Percentiles rank a stretch among this genome's conserved stretches.
Evolutionary conservation across 1,139 yeast species (phyloP).

Genomic region (Groenewaldozyma auringiensis): DNA sequence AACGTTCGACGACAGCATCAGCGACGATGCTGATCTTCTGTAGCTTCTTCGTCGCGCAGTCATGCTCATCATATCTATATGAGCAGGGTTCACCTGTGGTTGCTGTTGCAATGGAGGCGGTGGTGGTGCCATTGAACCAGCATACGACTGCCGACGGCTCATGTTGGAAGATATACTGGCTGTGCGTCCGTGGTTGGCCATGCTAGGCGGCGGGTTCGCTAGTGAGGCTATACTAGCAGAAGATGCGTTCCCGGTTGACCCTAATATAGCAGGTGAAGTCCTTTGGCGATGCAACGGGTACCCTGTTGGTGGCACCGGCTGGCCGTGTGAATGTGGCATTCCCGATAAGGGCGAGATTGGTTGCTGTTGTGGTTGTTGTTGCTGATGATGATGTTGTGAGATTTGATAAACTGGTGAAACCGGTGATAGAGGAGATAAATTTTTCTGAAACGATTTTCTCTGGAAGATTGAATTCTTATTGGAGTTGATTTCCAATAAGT

Average conservation of each 20-base stretch:
- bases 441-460: conserved; percentile 8
- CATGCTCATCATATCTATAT: conserved; percentile 25
- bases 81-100: neutral
- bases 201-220: neutral
- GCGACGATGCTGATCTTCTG: neutral
- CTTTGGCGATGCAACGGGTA: neutral
- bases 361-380: conserved; percentile 8
- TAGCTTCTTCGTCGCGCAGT: conserved; percentile 16
- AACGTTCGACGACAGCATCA: neutral
- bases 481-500: conserved; percentile 46
- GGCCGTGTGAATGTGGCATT: neutral
- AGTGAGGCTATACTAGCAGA: too few species aligned
- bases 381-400: conserved; percentile 10
- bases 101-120: conserved; percentile 2
- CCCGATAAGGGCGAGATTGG: conserved; percentile 8
- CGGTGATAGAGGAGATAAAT: conserved; percentile 7
- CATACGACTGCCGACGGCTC: too few species aligned
- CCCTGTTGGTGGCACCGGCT: conserved; percentile 2
- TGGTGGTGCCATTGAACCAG: conserved; percentile 6
- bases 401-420: conserved; percentile 2
- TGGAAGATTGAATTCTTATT: conserved; percentile 7
- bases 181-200: too few species aligned
- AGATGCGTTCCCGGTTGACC: too few species aligned
- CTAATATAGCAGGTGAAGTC: too few species aligned
- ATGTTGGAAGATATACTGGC: too few species aligned